These are phyloP conservation scores for Poronia punctata DNA, from an alignment of 495 filamentous ascomycete species.

Conservation along the genomic window DNA sequence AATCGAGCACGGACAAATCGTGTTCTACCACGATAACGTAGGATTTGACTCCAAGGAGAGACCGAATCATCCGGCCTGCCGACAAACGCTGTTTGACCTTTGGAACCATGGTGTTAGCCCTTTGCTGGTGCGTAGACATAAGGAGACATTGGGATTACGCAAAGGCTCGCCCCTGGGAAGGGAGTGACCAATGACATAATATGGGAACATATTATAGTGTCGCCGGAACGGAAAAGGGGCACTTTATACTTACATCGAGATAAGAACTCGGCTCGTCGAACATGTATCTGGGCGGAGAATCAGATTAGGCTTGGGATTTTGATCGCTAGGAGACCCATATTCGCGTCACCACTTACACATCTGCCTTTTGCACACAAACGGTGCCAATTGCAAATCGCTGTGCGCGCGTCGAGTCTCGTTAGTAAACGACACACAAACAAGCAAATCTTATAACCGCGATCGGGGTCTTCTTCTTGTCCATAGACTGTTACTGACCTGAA, in stretches of 20 bases:
- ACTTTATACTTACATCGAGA: conserved; percentile 53
- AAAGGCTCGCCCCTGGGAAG: not conserved
- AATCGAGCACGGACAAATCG: conserved; percentile 95
- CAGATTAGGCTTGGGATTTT: no score
- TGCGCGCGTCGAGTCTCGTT: no score
- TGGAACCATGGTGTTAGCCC: conserved; percentile 1
- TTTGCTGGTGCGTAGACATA: not conserved
- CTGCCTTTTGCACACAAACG: conserved; percentile 91
- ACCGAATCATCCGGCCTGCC: conserved; percentile 85
- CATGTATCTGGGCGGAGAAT: conserved; percentile 76
- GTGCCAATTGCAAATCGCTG: conserved; percentile 95
- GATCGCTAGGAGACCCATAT: no score
- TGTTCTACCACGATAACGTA: conserved; percentile 99
- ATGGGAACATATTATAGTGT: no score
- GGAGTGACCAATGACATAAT: no score
- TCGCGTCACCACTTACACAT: conserved; percentile 53
- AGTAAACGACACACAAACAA: no score
- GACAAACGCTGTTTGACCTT: conserved; percentile 87
- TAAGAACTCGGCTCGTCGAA: conserved; percentile 99
- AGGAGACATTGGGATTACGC: not conserved
- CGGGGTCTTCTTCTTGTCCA: not conserved
- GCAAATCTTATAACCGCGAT: no score
- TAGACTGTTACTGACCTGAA: conserved; percentile 28
- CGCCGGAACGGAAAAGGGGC: not conserved
- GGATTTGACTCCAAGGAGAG: conserved; percentile 76